Conservation (phyloP, 495 filamentous ascomycete genomes). For the Aspergillus affinis region DNA sequence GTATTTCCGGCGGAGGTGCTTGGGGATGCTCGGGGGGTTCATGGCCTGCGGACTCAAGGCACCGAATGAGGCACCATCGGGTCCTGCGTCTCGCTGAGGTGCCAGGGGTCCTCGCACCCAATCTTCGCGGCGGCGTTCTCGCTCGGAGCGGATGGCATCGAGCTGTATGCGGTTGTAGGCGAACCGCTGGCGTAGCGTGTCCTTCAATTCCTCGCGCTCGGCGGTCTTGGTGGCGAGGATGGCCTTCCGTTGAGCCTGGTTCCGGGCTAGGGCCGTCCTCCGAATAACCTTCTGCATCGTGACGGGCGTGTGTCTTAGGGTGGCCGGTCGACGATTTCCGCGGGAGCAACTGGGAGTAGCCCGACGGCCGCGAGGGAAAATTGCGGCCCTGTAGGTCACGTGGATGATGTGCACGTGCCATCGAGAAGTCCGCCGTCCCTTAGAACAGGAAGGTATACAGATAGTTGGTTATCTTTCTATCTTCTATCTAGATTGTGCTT, state of each 20-base stretch:
- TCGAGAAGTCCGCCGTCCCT: slow-evolving; percentile 4
- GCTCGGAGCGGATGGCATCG: slow-evolving; percentile 31
- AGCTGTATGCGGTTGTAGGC: slow-evolving; percentile 35
- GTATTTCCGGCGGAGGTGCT: slow-evolving; percentile 51
- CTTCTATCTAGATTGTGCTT: too few relatives aligned
- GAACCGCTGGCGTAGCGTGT: slow-evolving; percentile 32
- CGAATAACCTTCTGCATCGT: slow-evolving; percentile 76
- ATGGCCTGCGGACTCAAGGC: slow-evolving; percentile 44
- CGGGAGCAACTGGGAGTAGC: slow-evolving; percentile 3
- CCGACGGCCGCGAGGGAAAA: slow-evolving; percentile 35
- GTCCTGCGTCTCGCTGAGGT: slow-evolving; percentile 65
- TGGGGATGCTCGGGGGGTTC: slow-evolving; percentile 35
- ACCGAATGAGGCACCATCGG: slow-evolving; percentile 47
- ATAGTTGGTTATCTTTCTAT: too few relatives aligned
- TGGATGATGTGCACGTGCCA: slow-evolving; percentile 9
- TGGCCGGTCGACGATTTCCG: slow-evolving; percentile 26
- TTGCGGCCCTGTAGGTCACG: slow-evolving; percentile 32
- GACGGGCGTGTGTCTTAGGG: slow-evolving; percentile 29
- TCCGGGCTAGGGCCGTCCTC: slow-evolving; percentile 64
- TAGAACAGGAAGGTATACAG: neutral
- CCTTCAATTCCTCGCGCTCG: slow-evolving; percentile 32
- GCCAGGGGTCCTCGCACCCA: slow-evolving; percentile 74
- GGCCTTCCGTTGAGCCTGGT: slow-evolving; percentile 52
- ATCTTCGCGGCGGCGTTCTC: slow-evolving; percentile 58
- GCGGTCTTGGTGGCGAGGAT: slow-evolving; percentile 44